Conservation (phyloP, 306 rosid genomes). For the Quercus alba region DNA sequence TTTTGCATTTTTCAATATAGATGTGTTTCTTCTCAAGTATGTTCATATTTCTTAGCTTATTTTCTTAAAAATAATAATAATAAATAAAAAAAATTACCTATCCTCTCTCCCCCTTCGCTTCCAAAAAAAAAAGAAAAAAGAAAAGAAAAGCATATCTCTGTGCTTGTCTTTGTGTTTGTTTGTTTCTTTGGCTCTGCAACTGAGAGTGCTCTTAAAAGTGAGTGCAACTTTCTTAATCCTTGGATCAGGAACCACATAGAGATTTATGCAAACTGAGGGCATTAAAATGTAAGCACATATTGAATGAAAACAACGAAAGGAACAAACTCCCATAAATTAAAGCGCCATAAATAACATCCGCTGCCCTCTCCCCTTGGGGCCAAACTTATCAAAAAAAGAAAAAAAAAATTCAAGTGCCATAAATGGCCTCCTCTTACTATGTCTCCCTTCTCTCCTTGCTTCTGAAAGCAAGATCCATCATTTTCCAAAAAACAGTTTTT, state of each 20-base stretch:
- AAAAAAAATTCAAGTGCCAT: too few relatives aligned
- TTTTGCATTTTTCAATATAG: neutral
- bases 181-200: neutral
- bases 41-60: neutral
- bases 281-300: neutral
- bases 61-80: neutral
- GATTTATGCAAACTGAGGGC: neutral
- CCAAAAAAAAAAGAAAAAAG: neutral
- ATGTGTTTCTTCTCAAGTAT: conserved; percentile 7
- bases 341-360: neutral
- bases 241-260: neutral
- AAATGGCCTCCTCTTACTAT: too few relatives aligned
- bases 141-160: neutral
- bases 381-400: too few relatives aligned
- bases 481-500: too few relatives aligned
- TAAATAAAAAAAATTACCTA: too few relatives aligned
- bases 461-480: too few relatives aligned
- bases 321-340: neutral
- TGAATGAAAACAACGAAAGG: neutral
- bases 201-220: neutral
- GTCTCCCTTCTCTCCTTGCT: too few relatives aligned
- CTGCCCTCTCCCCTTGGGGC: neutral
- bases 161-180: neutral
- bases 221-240: neutral
- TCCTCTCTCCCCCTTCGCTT: too few relatives aligned